phyloP scores from a whole-genome alignment of 2,329 filamentous ascomycete genomes.

The Sporothrix protearum region DNA sequence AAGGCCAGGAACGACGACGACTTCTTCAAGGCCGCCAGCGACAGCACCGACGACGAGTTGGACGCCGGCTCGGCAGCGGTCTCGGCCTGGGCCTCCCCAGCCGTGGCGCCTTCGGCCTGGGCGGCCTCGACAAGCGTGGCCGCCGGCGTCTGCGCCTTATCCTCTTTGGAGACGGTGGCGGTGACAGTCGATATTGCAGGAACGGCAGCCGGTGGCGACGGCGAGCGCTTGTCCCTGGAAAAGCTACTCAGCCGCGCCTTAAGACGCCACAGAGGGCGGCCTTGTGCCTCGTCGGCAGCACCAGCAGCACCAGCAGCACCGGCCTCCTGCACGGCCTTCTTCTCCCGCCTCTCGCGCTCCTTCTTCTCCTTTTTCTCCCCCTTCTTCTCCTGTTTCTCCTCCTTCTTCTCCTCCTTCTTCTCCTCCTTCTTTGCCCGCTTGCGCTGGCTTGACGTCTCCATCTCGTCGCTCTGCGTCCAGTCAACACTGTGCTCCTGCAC shows the following conservation, averaged over 20 bases:
- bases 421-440: no score
- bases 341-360: neutral
- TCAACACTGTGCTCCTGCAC: constrained; percentile 46
- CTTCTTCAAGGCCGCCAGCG: constrained; percentile 26
- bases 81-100: neutral
- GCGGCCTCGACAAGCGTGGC: constrained; percentile 29
- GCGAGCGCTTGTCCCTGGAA: constrained; percentile 28
- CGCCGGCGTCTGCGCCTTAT: neutral
- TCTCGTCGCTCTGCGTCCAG: constrained; percentile 58
- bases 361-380: neutral
- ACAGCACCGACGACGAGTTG: constrained; percentile 29
- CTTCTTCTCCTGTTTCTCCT: neutral
- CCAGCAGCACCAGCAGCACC: neutral
- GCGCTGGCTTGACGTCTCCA: constrained; percentile 34
- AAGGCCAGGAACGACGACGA: constrained; percentile 43
- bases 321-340: constrained; percentile 17
- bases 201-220: constrained; percentile 13
- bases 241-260: constrained; percentile 41
- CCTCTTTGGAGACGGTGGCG: neutral
- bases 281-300: neutral
- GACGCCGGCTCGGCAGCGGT: constrained; percentile 28
- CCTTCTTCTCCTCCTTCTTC: neutral
- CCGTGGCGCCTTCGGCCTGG: neutral
- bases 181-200: neutral
- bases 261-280: constrained; percentile 49